phyloP scores from a whole-genome alignment of 2,329 filamentous ascomycete species.

The Trichoderma atroviride region DNA sequence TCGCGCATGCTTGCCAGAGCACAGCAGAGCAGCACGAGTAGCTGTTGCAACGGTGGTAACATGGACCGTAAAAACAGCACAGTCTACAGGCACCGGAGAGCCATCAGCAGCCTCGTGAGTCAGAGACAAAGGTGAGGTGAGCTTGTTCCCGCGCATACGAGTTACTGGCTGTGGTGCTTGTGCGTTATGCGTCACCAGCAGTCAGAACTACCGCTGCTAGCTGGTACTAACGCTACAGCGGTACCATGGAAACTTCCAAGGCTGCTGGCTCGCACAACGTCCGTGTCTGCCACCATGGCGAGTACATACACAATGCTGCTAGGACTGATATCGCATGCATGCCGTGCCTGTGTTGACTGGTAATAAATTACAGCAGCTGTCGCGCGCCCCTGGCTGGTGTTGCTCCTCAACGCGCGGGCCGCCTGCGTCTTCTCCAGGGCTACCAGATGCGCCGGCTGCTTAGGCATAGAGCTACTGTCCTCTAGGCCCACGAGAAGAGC shows the following conservation, averaged over 20 bases:
- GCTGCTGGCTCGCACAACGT: neutral
- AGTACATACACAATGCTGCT: neutral
- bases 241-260: neutral
- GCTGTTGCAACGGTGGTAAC: neutral
- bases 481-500: neutral
- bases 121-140: neutral
- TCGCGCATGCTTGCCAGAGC: neutral
- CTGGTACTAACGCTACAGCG: neutral
- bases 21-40: neutral
- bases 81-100: neutral
- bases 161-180: neutral
- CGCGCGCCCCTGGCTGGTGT: neutral
- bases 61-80: neutral
- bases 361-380: neutral
- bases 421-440: constrained; percentile 1
- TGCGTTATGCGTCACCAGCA: neutral
- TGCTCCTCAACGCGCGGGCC: neutral
- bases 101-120: neutral
- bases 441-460: neutral
- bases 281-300: neutral
- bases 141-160: neutral
- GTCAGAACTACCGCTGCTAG: neutral
- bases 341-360: neutral
- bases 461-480: neutral
- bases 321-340: neutral